These are phyloP conservation scores for Coelastrella sp. DNA, from an alignment of 139 green algal species.

Conservation along the genomic window DNA sequence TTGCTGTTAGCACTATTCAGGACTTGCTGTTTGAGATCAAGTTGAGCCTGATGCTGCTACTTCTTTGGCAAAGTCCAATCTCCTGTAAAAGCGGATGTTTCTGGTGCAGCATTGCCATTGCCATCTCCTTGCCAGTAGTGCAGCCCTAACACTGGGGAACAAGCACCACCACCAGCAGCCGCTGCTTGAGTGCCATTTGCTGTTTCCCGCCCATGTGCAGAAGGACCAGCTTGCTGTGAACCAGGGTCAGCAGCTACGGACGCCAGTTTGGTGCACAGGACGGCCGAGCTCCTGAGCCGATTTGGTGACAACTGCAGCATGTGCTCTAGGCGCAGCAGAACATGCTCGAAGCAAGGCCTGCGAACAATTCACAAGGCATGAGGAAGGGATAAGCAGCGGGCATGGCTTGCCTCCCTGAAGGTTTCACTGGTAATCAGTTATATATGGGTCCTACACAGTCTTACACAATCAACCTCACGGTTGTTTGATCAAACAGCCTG, in stretches of 20 bases:
- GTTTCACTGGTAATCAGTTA: no score
- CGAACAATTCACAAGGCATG: neutral
- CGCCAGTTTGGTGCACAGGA: neutral
- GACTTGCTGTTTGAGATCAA: no score
- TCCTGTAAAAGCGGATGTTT: neutral
- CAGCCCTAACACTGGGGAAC: neutral
- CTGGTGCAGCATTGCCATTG: neutral
- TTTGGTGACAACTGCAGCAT: conserved; percentile 34
- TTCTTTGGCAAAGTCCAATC: neutral
- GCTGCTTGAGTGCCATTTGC: neutral
- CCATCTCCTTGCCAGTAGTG: neutral
- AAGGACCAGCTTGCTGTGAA: neutral
- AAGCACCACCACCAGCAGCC: neutral
- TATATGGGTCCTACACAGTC: no score
- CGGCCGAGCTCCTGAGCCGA: neutral
- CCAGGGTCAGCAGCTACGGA: neutral
- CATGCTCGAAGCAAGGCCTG: conserved; percentile 28
- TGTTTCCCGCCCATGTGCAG: neutral
- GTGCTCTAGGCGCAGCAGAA: conserved; percentile 6
- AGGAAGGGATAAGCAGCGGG: neutral
- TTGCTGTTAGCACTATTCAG: no score
- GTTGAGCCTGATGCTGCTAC: neutral
- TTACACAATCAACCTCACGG: no score
- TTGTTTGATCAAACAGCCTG: no score
- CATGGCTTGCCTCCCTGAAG: neutral